Conservation (phyloP, 768 basidiomycete species). For the Phaeotremella skinneri region DNA sequence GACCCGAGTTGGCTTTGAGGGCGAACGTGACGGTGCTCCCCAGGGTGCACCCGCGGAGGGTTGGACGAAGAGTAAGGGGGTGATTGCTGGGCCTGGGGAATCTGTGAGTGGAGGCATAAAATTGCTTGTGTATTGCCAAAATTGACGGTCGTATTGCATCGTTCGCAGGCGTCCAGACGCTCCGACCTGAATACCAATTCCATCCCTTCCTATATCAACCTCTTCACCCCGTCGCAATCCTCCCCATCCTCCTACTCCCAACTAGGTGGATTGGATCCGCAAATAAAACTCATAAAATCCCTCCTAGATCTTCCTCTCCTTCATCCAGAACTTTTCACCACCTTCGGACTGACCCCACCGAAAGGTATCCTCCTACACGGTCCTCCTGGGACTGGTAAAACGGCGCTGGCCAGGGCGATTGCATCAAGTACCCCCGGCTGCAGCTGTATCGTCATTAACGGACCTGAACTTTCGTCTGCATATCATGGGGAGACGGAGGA, state of each 20-base stretch:
- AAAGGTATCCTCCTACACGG: slow-evolving; percentile 91
- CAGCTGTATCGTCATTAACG: slow-evolving; percentile 88
- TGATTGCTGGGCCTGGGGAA: not conserved
- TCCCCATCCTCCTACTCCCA: slow-evolving; percentile 63
- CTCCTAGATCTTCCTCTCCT: slow-evolving; percentile 81
- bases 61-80: not conserved
- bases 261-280: slow-evolving; percentile 83
- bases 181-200: slow-evolving; percentile 6
- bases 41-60: not conserved
- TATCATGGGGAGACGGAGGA: slow-evolving; percentile 98
- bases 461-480: slow-evolving; percentile 89
- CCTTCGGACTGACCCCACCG: slow-evolving; percentile 91
- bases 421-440: slow-evolving; percentile 75
- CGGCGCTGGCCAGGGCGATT: slow-evolving; percentile 90
- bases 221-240: slow-evolving; percentile 43
- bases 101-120: not conserved
- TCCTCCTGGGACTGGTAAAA: slow-evolving; percentile 97
- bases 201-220: slow-evolving; percentile 49
- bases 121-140: not conserved
- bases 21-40: not conserved
- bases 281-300: slow-evolving; percentile 80
- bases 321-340: slow-evolving; percentile 73
- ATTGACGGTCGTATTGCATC: not conserved
- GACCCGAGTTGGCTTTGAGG: slow-evolving; percentile 22
- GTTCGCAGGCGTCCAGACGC: slow-evolving; percentile 1